Evolutionary conservation across 345 rosid genomes (phyloP).

Genomic region (Chamaenerion angustifolium): DNA sequence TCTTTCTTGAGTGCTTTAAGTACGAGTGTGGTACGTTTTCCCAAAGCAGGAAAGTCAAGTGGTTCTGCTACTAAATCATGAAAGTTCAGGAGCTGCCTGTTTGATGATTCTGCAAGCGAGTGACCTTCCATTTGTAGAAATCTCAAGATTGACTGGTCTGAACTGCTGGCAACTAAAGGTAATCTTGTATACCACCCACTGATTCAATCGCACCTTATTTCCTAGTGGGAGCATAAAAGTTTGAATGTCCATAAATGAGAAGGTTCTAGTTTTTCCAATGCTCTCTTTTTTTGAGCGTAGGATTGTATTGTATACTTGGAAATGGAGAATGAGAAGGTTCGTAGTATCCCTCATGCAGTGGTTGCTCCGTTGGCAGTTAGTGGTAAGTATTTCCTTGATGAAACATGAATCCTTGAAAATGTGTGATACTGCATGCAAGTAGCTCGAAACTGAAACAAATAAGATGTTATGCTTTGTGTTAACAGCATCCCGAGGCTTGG

Average conservation of each 20-base stretch:
- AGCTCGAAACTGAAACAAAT: too few relatives aligned
- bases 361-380: constrained; percentile 70
- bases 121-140: constrained; percentile 50
- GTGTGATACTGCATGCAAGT: too few relatives aligned
- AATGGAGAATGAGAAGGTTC: constrained; percentile 58
- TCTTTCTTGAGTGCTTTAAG: too few relatives aligned
- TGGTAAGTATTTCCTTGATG: constrained; percentile 25
- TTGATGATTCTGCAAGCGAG: constrained; percentile 59
- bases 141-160: constrained; percentile 29
- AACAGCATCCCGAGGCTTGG: constrained; percentile 65
- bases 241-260: too few relatives aligned
- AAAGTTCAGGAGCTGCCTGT: constrained; percentile 64
- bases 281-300: too few relatives aligned
- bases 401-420: too few relatives aligned
- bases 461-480: too few relatives aligned
- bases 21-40: too few relatives aligned
- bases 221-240: too few relatives aligned
- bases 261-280: too few relatives aligned
- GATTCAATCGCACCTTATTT: too few relatives aligned
- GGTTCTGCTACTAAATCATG: constrained; percentile 50
- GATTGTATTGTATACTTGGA: constrained; percentile 32
- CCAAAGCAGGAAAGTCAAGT: constrained; percentile 47
- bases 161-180: constrained; percentile 65
- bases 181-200: neutral
- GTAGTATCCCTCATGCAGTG: constrained; percentile 47